A percentile compares a stretch with the other conserved stretches of the same genome.
These are phyloP conservation scores for Fusarium sp. DNA, from an alignment of 2,329 filamentous ascomycete species.

Conservation along the genomic window DNA sequence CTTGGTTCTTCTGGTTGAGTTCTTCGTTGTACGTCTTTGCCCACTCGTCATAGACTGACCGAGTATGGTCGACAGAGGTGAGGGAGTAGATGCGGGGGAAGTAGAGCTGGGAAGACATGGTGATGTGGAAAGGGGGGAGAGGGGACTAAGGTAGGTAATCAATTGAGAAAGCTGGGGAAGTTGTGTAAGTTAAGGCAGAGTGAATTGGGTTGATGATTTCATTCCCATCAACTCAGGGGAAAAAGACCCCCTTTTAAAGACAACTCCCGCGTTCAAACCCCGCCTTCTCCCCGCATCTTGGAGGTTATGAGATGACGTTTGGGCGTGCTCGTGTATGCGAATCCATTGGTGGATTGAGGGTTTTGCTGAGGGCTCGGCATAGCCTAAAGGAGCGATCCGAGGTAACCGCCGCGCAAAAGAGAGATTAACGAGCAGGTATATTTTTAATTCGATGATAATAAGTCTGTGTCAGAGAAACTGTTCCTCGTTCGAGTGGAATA, in stretches of 20 bases:
- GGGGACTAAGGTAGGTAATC: neutral
- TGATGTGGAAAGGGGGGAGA: neutral
- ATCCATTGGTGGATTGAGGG: slow-evolving; percentile 32
- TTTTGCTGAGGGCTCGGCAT: slow-evolving; percentile 30
- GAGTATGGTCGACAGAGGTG: slow-evolving; percentile 39
- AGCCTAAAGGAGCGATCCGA: slow-evolving; percentile 36
- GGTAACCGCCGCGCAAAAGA: slow-evolving; percentile 27
- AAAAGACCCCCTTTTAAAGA: slow-evolving; percentile 27
- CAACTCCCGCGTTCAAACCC: slow-evolving; percentile 12
- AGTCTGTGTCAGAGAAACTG: slow-evolving; percentile 35
- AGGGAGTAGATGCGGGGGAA: slow-evolving; percentile 43
- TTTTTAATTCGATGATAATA: slow-evolving; percentile 23
- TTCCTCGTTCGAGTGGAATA: slow-evolving; percentile 34
- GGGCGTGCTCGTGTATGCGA: slow-evolving; percentile 26
- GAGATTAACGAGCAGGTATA: neutral
- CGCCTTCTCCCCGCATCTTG: slow-evolving; percentile 32
- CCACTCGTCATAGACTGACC: slow-evolving; percentile 50
- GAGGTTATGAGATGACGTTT: slow-evolving; percentile 35
- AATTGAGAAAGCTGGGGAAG: slow-evolving; percentile 1
- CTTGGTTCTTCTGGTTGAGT: slow-evolving; percentile 48
- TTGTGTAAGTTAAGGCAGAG: neutral
- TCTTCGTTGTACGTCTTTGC: slow-evolving; percentile 49
- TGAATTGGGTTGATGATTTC: slow-evolving; percentile 13
- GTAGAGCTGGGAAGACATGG: slow-evolving; percentile 41
- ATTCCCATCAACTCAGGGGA: slow-evolving; percentile 16